Percentiles rank a stretch among this genome's conserved stretches.
phyloP scores from a whole-genome alignment of 306 rosid species.

The Notholithocarpus densiflorus region DNA sequence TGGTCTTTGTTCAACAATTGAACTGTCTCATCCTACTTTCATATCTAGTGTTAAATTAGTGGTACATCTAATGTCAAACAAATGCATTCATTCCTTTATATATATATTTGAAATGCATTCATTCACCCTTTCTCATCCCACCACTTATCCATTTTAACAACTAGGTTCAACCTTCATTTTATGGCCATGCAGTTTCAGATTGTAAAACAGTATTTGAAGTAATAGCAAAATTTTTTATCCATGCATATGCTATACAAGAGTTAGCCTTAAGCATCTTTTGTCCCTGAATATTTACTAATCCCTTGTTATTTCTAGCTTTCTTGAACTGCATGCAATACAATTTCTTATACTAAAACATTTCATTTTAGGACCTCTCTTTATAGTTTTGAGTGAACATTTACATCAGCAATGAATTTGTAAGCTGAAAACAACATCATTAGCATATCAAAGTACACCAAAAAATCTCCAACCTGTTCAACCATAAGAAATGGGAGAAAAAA shows the following conservation, averaged over 20 bases:
- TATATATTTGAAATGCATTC: background rate
- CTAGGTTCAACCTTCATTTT: background rate
- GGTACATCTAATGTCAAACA: background rate
- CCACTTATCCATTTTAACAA: background rate
- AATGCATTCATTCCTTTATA: background rate
- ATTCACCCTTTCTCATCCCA: background rate
- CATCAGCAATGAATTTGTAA: background rate
- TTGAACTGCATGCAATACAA: no score
- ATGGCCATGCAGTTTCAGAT: conserved; percentile 4
- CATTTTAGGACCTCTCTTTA: no score
- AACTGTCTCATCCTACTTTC: background rate
- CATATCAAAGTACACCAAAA: background rate
- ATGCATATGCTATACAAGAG: background rate
- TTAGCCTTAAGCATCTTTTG: background rate
- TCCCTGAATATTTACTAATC: background rate
- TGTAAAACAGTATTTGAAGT: background rate
- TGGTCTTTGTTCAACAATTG: background rate
- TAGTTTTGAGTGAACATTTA: no score
- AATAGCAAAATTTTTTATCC: background rate
- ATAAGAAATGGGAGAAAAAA: background rate
- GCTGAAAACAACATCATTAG: background rate
- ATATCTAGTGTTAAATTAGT: background rate
- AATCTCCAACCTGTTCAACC: background rate
- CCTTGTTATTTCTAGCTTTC: background rate
- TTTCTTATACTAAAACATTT: no score